phyloP scores from a whole-genome alignment of 169 alveolate genomes.

The Cryptosporidium parvum region DNA sequence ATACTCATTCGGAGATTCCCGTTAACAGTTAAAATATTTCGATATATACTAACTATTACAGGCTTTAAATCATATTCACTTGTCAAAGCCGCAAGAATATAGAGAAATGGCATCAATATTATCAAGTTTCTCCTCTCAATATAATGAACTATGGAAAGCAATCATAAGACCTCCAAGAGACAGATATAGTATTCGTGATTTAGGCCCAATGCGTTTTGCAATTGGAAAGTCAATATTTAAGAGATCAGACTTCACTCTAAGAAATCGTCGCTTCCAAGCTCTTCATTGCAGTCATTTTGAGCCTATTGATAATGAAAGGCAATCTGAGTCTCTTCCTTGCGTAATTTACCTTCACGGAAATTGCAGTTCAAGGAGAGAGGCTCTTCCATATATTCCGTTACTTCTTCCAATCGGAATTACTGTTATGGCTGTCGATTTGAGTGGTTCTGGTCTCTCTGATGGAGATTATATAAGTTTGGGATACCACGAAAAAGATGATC shows the following conservation, averaged over 20 bases:
- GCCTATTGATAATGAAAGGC: constrained; percentile 85
- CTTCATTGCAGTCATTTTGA: constrained; percentile 91
- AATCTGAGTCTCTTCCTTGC: constrained; percentile 88
- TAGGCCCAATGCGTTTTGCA: constrained; percentile 85
- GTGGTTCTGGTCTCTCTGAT: constrained; percentile 89
- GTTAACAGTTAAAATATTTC: background rate
- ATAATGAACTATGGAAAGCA: constrained; percentile 87
- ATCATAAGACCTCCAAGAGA: constrained; percentile 91
- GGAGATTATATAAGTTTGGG: constrained; percentile 90
- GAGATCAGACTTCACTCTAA: constrained; percentile 87
- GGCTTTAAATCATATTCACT: background rate
- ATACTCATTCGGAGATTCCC: background rate
- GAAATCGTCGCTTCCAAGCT: constrained; percentile 82
- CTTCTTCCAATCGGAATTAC: constrained; percentile 89
- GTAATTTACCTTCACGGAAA: constrained; percentile 93
- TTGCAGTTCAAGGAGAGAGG: constrained; percentile 91
- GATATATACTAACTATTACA: background rate
- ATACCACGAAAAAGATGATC: constrained; percentile 90
- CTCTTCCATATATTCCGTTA: constrained; percentile 85
- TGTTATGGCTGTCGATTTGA: constrained; percentile 90
- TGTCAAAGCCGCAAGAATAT: background rate
- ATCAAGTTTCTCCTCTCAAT: constrained; percentile 69
- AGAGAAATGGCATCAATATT: constrained; percentile 59
- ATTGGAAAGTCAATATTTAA: constrained; percentile 80
- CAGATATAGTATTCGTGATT: constrained; percentile 80